Conservation (phyloP, 129 eudicot species). For the Pittosporum tobira region DNA sequence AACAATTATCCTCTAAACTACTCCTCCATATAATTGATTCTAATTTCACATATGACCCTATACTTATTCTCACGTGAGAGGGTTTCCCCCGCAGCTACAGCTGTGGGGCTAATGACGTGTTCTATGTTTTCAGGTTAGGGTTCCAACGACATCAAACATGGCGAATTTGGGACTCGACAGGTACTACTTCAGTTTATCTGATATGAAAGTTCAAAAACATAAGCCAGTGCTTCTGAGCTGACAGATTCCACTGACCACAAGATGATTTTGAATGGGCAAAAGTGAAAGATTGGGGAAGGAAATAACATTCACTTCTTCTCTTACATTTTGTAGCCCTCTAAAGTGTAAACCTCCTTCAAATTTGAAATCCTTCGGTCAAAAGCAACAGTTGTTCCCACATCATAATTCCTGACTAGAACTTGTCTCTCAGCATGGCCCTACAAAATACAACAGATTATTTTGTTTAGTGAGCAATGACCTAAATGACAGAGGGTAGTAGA, state of each 20-base stretch:
- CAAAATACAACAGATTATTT: constrained; percentile 10
- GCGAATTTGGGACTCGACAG: too few relatives aligned
- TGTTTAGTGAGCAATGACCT: neutral
- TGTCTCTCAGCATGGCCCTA: constrained; percentile 84
- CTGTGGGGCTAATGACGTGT: too few relatives aligned
- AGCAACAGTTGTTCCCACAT: constrained; percentile 62
- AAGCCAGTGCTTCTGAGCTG: neutral
- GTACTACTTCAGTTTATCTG: too few relatives aligned
- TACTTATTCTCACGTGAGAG: too few relatives aligned
- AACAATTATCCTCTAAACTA: too few relatives aligned
- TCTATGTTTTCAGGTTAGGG: too few relatives aligned
- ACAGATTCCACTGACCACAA: constrained; percentile 2
- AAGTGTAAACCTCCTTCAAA: constrained; percentile 78
- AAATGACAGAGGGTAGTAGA: neutral
- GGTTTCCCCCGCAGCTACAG: too few relatives aligned
- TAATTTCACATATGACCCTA: too few relatives aligned
- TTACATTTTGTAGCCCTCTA: constrained; percentile 84
- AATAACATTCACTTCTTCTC: constrained; percentile 6
- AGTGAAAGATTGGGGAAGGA: neutral
- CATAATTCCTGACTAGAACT: constrained; percentile 86
- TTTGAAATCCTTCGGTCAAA: constrained; percentile 73
- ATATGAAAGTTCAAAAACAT: neutral
- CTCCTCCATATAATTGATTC: too few relatives aligned
- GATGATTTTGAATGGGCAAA: neutral
- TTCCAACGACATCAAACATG: too few relatives aligned